phyloP scores from a whole-genome alignment of 495 filamentous ascomycete genomes.

The Podospora sp. region DNA sequence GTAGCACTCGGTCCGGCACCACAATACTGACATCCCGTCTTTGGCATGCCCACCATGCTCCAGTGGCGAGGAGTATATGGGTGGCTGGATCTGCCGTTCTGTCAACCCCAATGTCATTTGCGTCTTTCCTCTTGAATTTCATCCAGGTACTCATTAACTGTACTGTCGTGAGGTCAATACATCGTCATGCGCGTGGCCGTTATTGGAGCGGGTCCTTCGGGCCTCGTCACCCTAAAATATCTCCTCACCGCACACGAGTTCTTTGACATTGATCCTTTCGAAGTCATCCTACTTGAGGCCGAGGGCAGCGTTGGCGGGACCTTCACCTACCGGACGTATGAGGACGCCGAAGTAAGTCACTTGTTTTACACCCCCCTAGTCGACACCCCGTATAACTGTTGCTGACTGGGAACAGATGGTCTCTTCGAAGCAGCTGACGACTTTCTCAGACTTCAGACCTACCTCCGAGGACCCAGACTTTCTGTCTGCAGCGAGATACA shows the following conservation, averaged over 20 bases:
- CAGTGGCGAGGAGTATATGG: no score
- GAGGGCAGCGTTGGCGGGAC: slow-evolving; percentile 34
- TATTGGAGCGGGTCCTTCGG: slow-evolving; percentile 49
- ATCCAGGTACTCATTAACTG: no score
- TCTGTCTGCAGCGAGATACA: slow-evolving; percentile 33
- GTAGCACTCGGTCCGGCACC: no score
- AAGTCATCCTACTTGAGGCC: slow-evolving; percentile 31
- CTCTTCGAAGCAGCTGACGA: slow-evolving; percentile 44
- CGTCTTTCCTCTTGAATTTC: no score
- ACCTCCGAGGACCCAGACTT: slow-evolving; percentile 36
- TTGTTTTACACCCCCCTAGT: no score
- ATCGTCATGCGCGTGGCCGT: slow-evolving; percentile 38
- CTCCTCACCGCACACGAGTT: slow-evolving; percentile 39
- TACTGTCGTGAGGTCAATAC: no score
- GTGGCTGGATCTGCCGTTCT: no score
- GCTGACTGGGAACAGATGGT: slow-evolving; percentile 37
- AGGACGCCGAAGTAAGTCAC: slow-evolving; percentile 36
- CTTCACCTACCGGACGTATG: slow-evolving; percentile 38
- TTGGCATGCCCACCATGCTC: no score
- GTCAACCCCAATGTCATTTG: no score
- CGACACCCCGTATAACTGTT: no score
- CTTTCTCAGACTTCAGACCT: slow-evolving; percentile 46
- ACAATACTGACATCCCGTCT: no score
- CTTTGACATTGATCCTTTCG: slow-evolving; percentile 35
- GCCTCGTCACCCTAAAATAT: slow-evolving; percentile 49